Percentiles rank a stretch among this genome's conserved stretches.
phyloP scores from a whole-genome alignment of 164 flowering plant species.

The Chloranthus sessilifolius region DNA sequence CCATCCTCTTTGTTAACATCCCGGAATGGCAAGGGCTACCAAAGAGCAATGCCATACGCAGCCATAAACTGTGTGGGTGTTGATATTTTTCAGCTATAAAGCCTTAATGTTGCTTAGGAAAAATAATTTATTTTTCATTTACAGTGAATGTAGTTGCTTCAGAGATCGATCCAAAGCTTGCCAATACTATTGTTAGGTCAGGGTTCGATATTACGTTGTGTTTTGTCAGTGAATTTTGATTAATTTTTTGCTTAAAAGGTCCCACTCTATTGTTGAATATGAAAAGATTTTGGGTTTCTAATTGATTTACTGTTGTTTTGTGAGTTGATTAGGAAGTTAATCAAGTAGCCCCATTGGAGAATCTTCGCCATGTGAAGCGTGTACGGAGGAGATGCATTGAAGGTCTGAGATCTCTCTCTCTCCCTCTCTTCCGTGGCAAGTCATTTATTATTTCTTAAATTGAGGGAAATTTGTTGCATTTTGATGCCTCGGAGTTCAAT shows the following conservation, averaged over 20 bases:
- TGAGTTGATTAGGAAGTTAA: conserved; percentile 45
- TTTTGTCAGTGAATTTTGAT: background rate
- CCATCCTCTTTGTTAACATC: too few relatives aligned
- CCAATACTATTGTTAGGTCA: conserved; percentile 69
- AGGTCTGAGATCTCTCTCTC: too few relatives aligned
- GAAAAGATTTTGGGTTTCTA: background rate
- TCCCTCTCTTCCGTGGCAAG: too few relatives aligned
- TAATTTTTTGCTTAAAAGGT: background rate
- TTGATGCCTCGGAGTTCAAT: too few relatives aligned
- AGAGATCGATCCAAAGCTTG: conserved; percentile 54
- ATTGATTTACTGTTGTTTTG: conserved; percentile 2
- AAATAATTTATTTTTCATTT: conserved; percentile 1
- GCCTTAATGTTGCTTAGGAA: background rate
- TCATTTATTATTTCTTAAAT: too few relatives aligned
- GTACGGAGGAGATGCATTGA: conserved; percentile 33
- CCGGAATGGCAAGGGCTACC: too few relatives aligned
- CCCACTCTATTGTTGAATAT: background rate
- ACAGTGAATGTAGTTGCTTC: conserved; percentile 65
- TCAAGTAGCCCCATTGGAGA: conserved; percentile 64
- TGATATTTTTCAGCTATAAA: background rate
- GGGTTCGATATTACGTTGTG: background rate
- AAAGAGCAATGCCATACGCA: too few relatives aligned
- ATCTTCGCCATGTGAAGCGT: conserved; percentile 81
- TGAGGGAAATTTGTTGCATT: too few relatives aligned
- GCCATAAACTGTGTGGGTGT: too few relatives aligned